These are phyloP conservation scores for Backusella morwellensis DNA, from an alignment of 192 early-diverging fungal genomes.

Conservation along the genomic window DNA sequence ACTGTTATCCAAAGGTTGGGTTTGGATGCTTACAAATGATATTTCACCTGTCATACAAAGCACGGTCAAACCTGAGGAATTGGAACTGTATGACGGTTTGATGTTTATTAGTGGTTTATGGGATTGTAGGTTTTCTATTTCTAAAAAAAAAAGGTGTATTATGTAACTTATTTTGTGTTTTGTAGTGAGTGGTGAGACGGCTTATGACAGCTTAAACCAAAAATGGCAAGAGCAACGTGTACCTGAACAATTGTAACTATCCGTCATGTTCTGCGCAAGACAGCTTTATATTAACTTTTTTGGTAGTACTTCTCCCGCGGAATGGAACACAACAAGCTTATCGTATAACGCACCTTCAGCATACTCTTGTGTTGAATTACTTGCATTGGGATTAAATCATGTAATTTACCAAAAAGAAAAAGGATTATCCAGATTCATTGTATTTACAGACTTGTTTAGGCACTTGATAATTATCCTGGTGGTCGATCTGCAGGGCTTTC, in stretches of 20 bases:
- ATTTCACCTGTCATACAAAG: neutral
- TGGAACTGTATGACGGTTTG: slow-evolving; percentile 17
- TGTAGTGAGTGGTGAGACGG: slow-evolving; percentile 18
- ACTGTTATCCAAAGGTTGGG: slow-evolving; percentile 20
- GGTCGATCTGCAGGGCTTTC: slow-evolving; percentile 16
- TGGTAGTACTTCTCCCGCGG: neutral
- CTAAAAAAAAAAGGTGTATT: neutral
- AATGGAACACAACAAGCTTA: slow-evolving; percentile 4
- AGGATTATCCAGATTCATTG: neutral
- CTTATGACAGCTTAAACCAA: slow-evolving; percentile 10
- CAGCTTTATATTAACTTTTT: neutral
- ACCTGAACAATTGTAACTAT: slow-evolving; percentile 18
- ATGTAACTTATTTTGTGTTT: neutral
- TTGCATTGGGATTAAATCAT: slow-evolving; percentile 23
- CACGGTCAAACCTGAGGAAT: neutral
- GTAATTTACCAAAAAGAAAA: slow-evolving; percentile 2
- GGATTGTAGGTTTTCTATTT: slow-evolving; percentile 20
- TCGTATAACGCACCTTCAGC: slow-evolving; percentile 26
- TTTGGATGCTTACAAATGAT: slow-evolving; percentile 28
- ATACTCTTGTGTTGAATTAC: slow-evolving; percentile 27
- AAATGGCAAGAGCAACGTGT: slow-evolving; percentile 8
- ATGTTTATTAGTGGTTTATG: slow-evolving; percentile 32
- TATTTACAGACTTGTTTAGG: neutral
- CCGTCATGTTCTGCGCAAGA: neutral
- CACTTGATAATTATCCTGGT: slow-evolving; percentile 22